Percentiles rank a stretch among this genome's conserved stretches.
phyloP scores from a whole-genome alignment of 305 asterid genomes.

The Fraxinus sp. region DNA sequence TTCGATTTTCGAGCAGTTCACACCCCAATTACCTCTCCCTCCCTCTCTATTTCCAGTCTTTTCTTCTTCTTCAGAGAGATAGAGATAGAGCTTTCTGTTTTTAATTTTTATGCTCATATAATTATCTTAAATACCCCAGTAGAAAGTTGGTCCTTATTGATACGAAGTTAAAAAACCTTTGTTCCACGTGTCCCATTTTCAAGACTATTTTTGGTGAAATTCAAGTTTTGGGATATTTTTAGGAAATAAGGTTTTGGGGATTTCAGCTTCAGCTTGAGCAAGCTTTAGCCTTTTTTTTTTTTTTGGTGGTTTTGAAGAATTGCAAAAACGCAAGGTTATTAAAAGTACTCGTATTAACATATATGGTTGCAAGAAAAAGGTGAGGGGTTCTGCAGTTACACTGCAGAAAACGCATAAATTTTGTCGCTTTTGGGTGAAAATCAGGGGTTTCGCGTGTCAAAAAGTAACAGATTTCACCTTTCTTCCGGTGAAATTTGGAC shows the following conservation, averaged over 20 bases:
- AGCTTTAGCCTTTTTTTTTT: not conserved
- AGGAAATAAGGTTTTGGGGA: not conserved
- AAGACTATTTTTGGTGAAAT: not conserved
- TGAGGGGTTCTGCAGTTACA: constrained; percentile 17
- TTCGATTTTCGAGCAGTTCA: constrained; percentile 39
- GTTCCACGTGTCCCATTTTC: constrained; percentile 10
- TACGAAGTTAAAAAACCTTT: not conserved
- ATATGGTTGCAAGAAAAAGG: not conserved
- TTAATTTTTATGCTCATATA: not conserved
- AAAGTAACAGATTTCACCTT: constrained; percentile 31
- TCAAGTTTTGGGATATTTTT: constrained; percentile 1
- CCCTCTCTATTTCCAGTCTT: not conserved
- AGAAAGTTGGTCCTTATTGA: not conserved
- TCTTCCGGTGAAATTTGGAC: constrained; percentile 30
- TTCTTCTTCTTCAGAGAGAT: not conserved
- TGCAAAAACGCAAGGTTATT: not conserved
- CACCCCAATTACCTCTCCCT: not conserved
- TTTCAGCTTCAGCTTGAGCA: constrained; percentile 11
- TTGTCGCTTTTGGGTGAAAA: constrained; percentile 23
- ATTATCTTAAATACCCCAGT: not conserved
- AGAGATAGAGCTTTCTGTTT: not conserved
- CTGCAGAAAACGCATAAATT: constrained; percentile 6
- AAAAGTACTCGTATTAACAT: not conserved
- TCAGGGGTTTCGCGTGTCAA: constrained; percentile 25
- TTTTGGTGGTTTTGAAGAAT: not conserved